phyloP scores from a whole-genome alignment of 371 early-diverging fungal genomes.

The Mortierella sp. region DNA sequence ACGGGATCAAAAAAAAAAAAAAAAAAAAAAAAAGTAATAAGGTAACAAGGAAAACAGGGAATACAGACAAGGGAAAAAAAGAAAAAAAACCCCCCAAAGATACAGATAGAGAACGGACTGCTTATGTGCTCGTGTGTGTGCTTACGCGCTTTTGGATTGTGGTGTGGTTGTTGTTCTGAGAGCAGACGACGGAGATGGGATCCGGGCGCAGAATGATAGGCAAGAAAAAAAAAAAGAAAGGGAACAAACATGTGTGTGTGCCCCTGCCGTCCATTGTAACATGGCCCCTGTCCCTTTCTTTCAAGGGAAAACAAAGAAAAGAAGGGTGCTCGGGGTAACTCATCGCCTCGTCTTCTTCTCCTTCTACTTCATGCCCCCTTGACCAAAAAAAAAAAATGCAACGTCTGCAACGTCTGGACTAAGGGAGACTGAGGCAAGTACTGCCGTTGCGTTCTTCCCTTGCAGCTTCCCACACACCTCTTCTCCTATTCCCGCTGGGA shows the following conservation, averaged over 20 bases:
- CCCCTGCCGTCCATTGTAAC: not conserved
- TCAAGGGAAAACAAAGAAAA: not conserved
- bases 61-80: not conserved
- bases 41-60: no score
- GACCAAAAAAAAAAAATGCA: no score
- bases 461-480: not conserved
- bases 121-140: constrained; percentile 6
- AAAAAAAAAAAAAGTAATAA: not conserved
- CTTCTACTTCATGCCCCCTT: no score
- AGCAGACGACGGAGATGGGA: not conserved
- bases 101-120: not conserved
- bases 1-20: not conserved
- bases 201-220: not conserved
- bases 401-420: not conserved
- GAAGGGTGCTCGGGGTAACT: constrained; percentile 4
- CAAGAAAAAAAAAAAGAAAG: not conserved
- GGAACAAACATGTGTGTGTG: constrained; percentile 4
- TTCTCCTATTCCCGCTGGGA: not conserved
- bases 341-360: not conserved
- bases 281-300: not conserved
- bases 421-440: no score
- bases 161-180: constrained; percentile 3
- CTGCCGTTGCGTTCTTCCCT: not conserved
- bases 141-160: not conserved
- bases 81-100: not conserved